Evolutionary conservation across 495 filamentous ascomycete genomes (phyloP), one percentile per base, ranked within the genome.

Genomic region (Neurospora sublineolata): DNA sequence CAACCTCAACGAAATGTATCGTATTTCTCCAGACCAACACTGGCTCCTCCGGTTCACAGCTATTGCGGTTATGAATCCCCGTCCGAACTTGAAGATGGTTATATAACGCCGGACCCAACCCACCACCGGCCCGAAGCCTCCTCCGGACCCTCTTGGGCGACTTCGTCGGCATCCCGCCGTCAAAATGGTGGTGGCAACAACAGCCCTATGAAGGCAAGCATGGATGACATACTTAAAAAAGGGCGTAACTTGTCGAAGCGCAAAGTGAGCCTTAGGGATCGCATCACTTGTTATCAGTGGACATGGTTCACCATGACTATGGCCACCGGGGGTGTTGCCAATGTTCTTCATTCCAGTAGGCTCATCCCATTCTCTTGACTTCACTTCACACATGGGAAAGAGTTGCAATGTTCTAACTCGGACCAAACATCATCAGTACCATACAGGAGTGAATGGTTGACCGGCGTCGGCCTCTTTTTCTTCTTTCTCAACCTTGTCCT

Each of bases 251-350:
- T 72, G 9, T 71, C 52, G n/a, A 68, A 71, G 5, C 71, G 73
- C 40, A 82, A 78, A 60, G 76, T 82, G 68, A 77, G 83, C 16
- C 76, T 86, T 39, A 73, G 79, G 40, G 85, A 86, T 72, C 75
- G 84, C 58, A 83, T 87, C 52, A 79, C 74, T 16, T 84, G 81
- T 70, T 83, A 82, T 70, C 82, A 78, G 75, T 92, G 90, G 90
- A 90, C 89, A 8, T 93, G 87, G 81, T 92, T 92, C 71, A 91
- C 90, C 4, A 83, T 91, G 82, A 91, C 89, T 1, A 94, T 94
- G 92, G 92, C 93, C 3, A 95, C 93, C 0, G 93, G 93, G 14
- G 93, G 93, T 0, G 83, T 97, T 72, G 90, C 92, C 10, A 95
- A 94, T 81, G 90, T 93, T 12, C 77, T 95, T 69, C 86, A 91